These are phyloP conservation scores for Aspergillus nomiae DNA, from an alignment of 2,329 filamentous ascomycete genomes.

Conservation along the genomic window DNA sequence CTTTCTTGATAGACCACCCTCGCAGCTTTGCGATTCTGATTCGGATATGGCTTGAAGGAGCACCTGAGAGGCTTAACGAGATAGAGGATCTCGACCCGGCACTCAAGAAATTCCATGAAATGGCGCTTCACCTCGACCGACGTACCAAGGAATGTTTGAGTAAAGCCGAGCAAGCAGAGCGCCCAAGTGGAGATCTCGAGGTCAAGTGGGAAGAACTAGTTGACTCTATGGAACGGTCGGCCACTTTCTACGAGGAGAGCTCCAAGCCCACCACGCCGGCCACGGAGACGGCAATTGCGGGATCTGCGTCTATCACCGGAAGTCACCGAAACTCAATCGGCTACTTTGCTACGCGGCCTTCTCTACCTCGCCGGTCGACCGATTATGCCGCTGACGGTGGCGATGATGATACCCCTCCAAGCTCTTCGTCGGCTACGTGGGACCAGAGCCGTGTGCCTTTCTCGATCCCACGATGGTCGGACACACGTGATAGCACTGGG, in stretches of 20 bases:
- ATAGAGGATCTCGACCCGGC: slow-evolving; percentile 40
- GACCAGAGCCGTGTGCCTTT: slow-evolving; percentile 46
- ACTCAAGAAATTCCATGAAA: slow-evolving; percentile 46
- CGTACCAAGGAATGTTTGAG: slow-evolving; percentile 50
- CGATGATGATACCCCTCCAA: slow-evolving; percentile 50
- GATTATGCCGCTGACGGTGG: slow-evolving; percentile 37
- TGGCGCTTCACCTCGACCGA: slow-evolving; percentile 45
- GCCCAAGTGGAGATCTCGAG: slow-evolving; percentile 49
- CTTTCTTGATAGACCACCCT: slow-evolving; percentile 88
- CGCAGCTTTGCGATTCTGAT: slow-evolving; percentile 83
- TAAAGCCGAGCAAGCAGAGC: slow-evolving; percentile 51
- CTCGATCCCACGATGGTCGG: slow-evolving; percentile 41
- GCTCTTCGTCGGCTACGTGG: slow-evolving; percentile 46
- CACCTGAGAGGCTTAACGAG: slow-evolving; percentile 43
- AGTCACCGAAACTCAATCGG: slow-evolving; percentile 45
- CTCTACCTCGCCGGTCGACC: slow-evolving; percentile 42
- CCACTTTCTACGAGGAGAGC: slow-evolving; percentile 44
- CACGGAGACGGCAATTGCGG: slow-evolving; percentile 33
- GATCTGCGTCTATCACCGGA: slow-evolving; percentile 31
- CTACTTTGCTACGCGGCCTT: slow-evolving; percentile 41
- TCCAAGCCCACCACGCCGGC: slow-evolving; percentile 42
- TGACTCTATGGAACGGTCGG: slow-evolving; percentile 48
- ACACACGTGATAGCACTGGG: slow-evolving; percentile 44
- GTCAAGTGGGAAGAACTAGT: slow-evolving; percentile 54
- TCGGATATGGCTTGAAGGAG: slow-evolving; percentile 54